phyloP scores from a whole-genome alignment of 768 basidiomycete species.

The Podaxis mareebaensis region DNA sequence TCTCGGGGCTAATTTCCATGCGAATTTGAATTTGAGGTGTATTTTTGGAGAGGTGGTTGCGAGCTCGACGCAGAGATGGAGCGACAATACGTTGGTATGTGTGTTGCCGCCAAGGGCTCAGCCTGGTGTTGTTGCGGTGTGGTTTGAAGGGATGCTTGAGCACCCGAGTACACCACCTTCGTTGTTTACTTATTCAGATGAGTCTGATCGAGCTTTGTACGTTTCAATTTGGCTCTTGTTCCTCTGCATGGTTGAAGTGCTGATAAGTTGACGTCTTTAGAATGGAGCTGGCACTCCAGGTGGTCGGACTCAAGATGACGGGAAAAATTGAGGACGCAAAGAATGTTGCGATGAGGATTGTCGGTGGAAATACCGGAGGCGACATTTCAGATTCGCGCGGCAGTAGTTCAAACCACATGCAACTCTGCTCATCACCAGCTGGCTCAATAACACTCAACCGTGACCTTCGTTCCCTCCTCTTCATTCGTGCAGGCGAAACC shows the following conservation, averaged over 20 bases:
- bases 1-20: conserved; percentile 88
- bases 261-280: conserved; percentile 37
- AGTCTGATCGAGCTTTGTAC: conserved; percentile 85
- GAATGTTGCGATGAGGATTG: conserved; percentile 91
- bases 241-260: background rate
- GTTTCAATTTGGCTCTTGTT: conserved; percentile 16
- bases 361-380: conserved; percentile 61
- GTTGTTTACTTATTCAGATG: conserved; percentile 89
- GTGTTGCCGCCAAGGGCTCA: conserved; percentile 79
- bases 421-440: conserved; percentile 40
- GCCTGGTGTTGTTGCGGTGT: conserved; percentile 88
- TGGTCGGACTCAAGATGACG: conserved; percentile 95
- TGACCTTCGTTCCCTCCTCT: conserved; percentile 58
- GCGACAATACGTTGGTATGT: conserved; percentile 91
- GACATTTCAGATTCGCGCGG: conserved; percentile 45
- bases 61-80: conserved; percentile 87
- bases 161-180: conserved; percentile 48
- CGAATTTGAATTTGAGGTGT: conserved; percentile 68
- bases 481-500: conserved; percentile 52
- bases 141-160: conserved; percentile 75
- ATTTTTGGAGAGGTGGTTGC: conserved; percentile 84
- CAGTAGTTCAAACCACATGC: conserved; percentile 49
- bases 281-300: conserved; percentile 94
- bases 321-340: conserved; percentile 93
- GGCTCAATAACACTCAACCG: conserved; percentile 34